phyloP scores from a whole-genome alignment of 345 rosid species.

The Bruguiera parviflora region DNA sequence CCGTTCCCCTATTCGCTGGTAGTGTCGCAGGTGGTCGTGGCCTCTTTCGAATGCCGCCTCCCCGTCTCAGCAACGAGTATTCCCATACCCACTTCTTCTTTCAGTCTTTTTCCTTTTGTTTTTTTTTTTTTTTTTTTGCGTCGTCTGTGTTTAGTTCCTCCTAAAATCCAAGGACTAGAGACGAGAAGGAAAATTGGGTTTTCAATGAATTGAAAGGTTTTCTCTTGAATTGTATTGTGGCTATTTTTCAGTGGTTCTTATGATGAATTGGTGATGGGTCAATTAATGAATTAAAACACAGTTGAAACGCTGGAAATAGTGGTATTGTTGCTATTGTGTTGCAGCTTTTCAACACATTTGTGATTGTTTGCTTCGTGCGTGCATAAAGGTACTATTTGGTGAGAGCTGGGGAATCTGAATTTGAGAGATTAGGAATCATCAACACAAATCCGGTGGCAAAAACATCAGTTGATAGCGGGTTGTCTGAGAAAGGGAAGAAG shows the following conservation, averaged over 20 bases:
- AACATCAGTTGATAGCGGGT: constrained; percentile 81
- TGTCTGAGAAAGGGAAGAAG: constrained; percentile 83
- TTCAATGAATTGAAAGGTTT: no score
- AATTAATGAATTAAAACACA: no score
- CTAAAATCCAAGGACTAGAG: neutral
- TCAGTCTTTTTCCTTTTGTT: neutral
- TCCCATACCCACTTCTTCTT: neutral
- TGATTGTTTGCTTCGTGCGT: constrained; percentile 16
- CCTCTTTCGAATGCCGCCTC: constrained; percentile 69
- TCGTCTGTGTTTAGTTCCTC: neutral
- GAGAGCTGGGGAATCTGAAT: constrained; percentile 91
- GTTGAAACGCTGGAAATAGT: no score
- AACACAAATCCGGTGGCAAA: constrained; percentile 86
- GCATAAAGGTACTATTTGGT: constrained; percentile 68
- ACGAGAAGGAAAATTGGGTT: neutral
- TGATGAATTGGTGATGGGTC: no score
- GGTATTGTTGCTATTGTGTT: no score
- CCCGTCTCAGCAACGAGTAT: constrained; percentile 56
- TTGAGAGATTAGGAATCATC: constrained; percentile 69
- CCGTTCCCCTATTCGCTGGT: constrained; percentile 26
- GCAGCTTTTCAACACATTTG: constrained; percentile 3
- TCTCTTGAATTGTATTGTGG: no score
- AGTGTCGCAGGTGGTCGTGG: constrained; percentile 47
- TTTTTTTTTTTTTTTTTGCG: neutral
- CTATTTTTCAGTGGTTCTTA: no score